phyloP scores from a whole-genome alignment of 208 protist species.

The Leishmania tarentolae region DNA sequence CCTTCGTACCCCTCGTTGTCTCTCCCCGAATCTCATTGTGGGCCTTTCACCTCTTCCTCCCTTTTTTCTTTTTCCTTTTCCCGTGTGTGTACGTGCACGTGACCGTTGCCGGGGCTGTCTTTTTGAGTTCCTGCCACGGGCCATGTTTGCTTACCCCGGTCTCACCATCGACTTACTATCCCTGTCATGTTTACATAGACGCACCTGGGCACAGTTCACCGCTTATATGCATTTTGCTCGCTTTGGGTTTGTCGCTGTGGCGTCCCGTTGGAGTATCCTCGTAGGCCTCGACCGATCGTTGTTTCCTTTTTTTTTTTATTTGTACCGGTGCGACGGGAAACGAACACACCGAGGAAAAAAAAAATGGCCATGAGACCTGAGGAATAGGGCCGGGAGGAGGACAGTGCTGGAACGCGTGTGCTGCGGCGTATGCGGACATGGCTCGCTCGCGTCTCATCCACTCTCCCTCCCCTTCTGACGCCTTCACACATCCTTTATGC shows the following conservation, averaged over 20 bases:
- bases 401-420: not conserved
- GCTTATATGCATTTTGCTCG: constrained; percentile 5
- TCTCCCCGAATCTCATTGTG: not conserved
- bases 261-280: not conserved
- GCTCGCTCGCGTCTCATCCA: not conserved
- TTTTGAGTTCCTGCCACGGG: not conserved
- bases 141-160: not conserved
- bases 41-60: not conserved
- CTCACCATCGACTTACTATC: not conserved
- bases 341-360: not conserved
- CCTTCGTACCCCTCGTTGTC: not conserved
- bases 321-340: not conserved
- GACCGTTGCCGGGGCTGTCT: not conserved
- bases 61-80: not conserved
- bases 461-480: not conserved
- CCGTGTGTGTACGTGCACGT: not conserved
- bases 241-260: not conserved
- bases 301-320: not conserved
- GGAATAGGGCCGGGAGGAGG: too few relatives aligned
- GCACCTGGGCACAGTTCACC: not conserved
- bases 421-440: not conserved
- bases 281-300: not conserved
- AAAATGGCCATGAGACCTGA: not conserved
- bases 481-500: not conserved
- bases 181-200: not conserved